Evolutionary conservation across 345 rosid genomes (phyloP), one percentile per base, ranked within the genome.

Genomic region (Noccaea bulbosa): DNA sequence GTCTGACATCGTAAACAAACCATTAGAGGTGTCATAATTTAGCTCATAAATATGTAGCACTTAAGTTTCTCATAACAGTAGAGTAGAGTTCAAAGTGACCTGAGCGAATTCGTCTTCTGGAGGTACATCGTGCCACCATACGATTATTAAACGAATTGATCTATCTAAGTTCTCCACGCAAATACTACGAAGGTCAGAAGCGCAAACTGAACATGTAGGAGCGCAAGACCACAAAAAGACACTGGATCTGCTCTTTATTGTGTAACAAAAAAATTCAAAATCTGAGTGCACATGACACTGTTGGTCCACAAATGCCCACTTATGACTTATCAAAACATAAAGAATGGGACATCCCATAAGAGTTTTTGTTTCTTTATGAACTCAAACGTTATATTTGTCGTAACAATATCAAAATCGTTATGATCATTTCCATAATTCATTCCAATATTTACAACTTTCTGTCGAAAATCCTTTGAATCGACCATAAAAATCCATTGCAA

Each of bases 231-330:
- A 65, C 37, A 54, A 55, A 59, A 55, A 65, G 49, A 27, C 58
- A 38, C 12, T 64, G 58, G 58, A 27, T 50, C 61, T 58, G 45
- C 33, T 38, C 61, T 56, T 56, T 9, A 5, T 56, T 59, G 38
- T 47, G 40, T 9, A 57, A 65, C 43, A 11, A 49, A n/a, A 34
- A 56, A 41, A 10, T 17, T 57, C 45, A 73, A 66, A 67, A 60
- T 51, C 17, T 35, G 68, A 67, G 78, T 74, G 74, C 73, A 74
- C 73, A 67, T 74, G 74, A 53, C 73, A 37, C 11, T 61, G 57
- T 61, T 67, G 73, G 78, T 69, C 78, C 63, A 65, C 71, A 73
- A 51, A 51, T 46, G 56, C 43, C 65, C 77, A 68, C 78, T 74
- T 45, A 35, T 11, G 62, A 74, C 78, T 67, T 74, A 74, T 60